Evolutionary conservation across 257 asterid species (phyloP).

Genomic region (Linderniella brevidens): DNA sequence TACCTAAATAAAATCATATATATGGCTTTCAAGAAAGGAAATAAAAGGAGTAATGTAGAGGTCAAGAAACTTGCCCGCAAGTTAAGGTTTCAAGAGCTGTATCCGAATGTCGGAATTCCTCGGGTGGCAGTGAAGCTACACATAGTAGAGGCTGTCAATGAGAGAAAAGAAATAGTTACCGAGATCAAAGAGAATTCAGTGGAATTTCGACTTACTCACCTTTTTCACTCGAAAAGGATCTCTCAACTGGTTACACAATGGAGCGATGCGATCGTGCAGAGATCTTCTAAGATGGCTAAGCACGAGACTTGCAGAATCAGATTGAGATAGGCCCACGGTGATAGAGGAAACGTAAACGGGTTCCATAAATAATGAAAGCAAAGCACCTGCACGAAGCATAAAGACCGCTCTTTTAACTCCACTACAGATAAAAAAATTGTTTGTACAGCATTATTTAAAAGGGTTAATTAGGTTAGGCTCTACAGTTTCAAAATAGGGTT

Average conservation of each 20-base stretch:
- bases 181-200: background rate
- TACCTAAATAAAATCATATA: slow-evolving; percentile 29
- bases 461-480: too few relatives aligned
- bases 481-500: too few relatives aligned
- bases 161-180: slow-evolving; percentile 6
- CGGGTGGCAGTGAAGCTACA: slow-evolving; percentile 56
- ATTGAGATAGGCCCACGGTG: slow-evolving; percentile 44
- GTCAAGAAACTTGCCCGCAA: slow-evolving; percentile 48
- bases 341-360: slow-evolving; percentile 67
- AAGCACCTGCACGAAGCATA: slow-evolving; percentile 41
- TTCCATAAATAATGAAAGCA: slow-evolving; percentile 65
- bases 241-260: slow-evolving; percentile 36
- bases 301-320: slow-evolving; percentile 15
- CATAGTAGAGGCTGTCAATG: slow-evolving; percentile 41
- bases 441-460: too few relatives aligned
- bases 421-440: slow-evolving; percentile 3
- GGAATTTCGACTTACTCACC: slow-evolving; percentile 18
- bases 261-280: slow-evolving; percentile 36
- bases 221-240: slow-evolving; percentile 57
- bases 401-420: background rate
- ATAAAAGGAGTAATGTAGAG: slow-evolving; percentile 1
- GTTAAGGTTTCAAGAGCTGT: slow-evolving; percentile 75
- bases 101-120: slow-evolving; percentile 78
- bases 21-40: slow-evolving; percentile 8
- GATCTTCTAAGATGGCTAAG: slow-evolving; percentile 32